Conservation (phyloP, 2,329 filamentous ascomycete species). For the Colletotrichum sp. region DNA sequence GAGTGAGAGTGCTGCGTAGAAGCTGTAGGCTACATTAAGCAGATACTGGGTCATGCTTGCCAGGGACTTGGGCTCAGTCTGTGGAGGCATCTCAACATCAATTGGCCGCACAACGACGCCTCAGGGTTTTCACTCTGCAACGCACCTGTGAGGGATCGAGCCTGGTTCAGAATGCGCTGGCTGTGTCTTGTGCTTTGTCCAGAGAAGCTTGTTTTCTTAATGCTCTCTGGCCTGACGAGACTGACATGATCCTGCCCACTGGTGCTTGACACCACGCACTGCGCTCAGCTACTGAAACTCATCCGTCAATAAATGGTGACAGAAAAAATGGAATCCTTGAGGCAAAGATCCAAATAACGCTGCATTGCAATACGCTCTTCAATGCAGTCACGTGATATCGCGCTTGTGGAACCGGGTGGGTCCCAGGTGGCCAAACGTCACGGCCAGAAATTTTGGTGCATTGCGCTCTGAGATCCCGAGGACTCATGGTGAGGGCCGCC, state of each 20-base stretch:
- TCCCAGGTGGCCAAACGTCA: conserved; percentile 1
- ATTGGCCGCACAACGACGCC: rapidly evolving
- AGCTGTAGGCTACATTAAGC: background rate
- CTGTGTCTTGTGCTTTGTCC: background rate
- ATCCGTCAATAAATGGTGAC: background rate
- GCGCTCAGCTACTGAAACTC: background rate
- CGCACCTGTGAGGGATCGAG: rapidly evolving
- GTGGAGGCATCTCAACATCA: background rate
- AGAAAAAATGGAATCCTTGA: background rate
- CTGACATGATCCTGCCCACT: background rate
- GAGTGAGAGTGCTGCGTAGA: background rate
- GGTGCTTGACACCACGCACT: background rate
- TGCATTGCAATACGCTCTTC: background rate
- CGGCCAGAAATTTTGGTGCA: conserved; percentile 16
- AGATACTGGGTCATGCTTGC: rapidly evolving
- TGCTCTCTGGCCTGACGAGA: background rate
- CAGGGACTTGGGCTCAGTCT: rapidly evolving
- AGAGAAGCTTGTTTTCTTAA: background rate
- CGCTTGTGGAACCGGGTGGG: background rate
- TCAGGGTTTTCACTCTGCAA: background rate
- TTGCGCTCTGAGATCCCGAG: background rate
- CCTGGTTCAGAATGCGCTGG: background rate
- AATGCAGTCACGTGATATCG: background rate
- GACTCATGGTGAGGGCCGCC: background rate
- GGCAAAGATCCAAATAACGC: background rate